Evolutionary conservation across 495 filamentous ascomycete genomes (phyloP).

Genomic region (Penicillium herquei): DNA sequence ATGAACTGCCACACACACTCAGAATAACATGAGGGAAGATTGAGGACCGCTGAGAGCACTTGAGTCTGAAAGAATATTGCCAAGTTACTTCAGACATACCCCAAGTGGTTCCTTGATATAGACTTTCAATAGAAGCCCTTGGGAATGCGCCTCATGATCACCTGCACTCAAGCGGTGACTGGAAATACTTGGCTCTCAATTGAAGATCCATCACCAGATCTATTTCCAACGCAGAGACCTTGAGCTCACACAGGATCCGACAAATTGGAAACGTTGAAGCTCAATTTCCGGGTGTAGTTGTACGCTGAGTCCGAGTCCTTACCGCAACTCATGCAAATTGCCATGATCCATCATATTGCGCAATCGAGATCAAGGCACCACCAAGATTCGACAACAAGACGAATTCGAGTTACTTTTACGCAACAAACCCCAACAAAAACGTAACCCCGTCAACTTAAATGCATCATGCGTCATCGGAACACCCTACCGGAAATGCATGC

Average conservation of each 20-base stretch:
- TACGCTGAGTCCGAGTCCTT: too few relatives aligned
- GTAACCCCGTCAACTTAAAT: background rate
- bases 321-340: background rate
- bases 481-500: background rate
- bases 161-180: background rate
- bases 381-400: background rate
- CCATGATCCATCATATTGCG: background rate
- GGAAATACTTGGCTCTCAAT: background rate
- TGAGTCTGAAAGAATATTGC: too few relatives aligned
- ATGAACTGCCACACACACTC: too few relatives aligned
- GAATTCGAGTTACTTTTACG: background rate
- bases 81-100: too few relatives aligned
- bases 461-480: conserved; percentile 16
- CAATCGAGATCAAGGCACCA: background rate
- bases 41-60: too few relatives aligned
- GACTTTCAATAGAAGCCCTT: background rate
- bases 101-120: too few relatives aligned
- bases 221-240: background rate
- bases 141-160: background rate
- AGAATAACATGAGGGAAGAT: too few relatives aligned
- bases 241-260: background rate
- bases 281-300: too few relatives aligned
- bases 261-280: background rate
- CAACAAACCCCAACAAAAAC: background rate
- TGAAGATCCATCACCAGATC: background rate